Evolutionary conservation across 257 asterid species (phyloP), one percentile per base, ranked within the genome.

Genomic region (Anisodus acutangulus): DNA sequence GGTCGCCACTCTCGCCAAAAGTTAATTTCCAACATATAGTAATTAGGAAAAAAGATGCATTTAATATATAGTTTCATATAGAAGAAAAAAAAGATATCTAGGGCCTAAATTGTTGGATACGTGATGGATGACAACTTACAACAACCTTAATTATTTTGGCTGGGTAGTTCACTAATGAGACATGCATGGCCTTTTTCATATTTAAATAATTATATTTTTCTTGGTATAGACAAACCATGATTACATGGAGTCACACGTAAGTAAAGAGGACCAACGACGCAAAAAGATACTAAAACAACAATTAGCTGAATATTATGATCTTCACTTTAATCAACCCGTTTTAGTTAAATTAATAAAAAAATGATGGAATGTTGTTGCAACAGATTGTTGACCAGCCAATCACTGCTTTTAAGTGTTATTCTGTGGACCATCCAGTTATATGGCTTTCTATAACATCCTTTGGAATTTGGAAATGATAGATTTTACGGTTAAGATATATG

Each of bases 361-460:
- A 22, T 22, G 26, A 71, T 17, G 22, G 80, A 17, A n/a, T 71
- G 57, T 8, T 71, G 79, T 37, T 11, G 31, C 55, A 71, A 22
- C 41, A 49, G 35, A 71, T 13, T 74, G 86, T 62, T 76, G 86
- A 76, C 82, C 62, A 69, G 31, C 80, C 80, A 45, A 71, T 71
- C 12, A 39, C 57, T 41, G 10, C 10, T 43, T 71, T 49, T 78
- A 72, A 49, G 26, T 35, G 82, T 26, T 85, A 22, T 22, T 22
- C 26, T 72, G 88, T 85, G 90, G 92, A 85, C 91, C 88, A 85
- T 58, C 79, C 85, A 83, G 68, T 31, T 62, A 62, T 79, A 80
- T 83, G 49, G 67, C 62, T 86, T 76, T 62, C 70, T 67, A 45
- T 45, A 43, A 12, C 58, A 37, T 69, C 53, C 45, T 53, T 22